These are phyloP conservation scores for Globisporangium rhizosaccharum DNA, from an alignment of 352 stramenopile genomes.

Conservation along the genomic window DNA sequence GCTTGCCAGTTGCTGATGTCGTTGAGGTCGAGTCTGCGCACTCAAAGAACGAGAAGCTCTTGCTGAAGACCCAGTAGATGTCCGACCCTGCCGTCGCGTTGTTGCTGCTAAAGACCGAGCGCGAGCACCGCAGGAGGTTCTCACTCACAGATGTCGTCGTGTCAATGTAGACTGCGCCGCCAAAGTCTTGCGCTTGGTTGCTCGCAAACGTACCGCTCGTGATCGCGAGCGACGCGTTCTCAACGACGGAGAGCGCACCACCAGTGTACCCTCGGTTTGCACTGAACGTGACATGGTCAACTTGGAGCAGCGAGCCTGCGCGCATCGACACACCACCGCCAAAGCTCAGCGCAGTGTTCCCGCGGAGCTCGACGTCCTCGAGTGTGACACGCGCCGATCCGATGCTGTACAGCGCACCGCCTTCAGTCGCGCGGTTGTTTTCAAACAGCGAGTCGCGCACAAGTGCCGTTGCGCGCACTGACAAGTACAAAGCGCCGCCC, in stretches of 20 bases:
- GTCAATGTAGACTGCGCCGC: conserved; percentile 49
- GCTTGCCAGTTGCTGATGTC: background rate
- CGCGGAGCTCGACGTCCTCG: background rate
- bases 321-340: conserved; percentile 34
- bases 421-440: conserved; percentile 36
- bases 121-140: conserved; percentile 10
- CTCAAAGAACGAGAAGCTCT: conserved; percentile 27
- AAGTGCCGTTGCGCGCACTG: conserved; percentile 29
- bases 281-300: conserved; percentile 14
- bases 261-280: conserved; percentile 44
- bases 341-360: conserved; percentile 37
- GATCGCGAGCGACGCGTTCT: conserved; percentile 29
- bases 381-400: conserved; percentile 30
- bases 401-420: conserved; percentile 39
- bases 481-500: conserved; percentile 46
- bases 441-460: conserved; percentile 26
- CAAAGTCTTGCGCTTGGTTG: conserved; percentile 46
- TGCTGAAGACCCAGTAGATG: conserved; percentile 58
- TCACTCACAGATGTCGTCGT: conserved; percentile 14
- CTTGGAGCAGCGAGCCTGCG: conserved; percentile 19
- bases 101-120: conserved; percentile 28
- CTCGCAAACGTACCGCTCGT: conserved; percentile 19
- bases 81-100: conserved; percentile 31
- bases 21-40: conserved; percentile 27
- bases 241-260: conserved; percentile 33